Evolutionary conservation across 176 grass and related monocot species (phyloP), one percentile per base, ranked within the genome.

Genomic region (Oropetium thomaeum): DNA sequence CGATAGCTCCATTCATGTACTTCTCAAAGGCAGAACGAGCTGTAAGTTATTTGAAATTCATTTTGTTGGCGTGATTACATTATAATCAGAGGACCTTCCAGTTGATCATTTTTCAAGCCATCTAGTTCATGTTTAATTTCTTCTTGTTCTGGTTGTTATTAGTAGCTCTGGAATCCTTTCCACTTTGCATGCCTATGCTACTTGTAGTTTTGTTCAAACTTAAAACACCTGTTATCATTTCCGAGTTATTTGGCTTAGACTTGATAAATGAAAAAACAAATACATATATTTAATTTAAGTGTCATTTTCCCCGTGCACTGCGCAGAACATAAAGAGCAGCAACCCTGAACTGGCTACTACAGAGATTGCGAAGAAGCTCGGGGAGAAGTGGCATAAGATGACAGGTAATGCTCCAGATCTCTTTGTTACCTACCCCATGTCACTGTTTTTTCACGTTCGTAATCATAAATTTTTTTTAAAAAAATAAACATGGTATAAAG

Each of bases 11-110:
- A 19, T 99, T 99, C 58, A 99, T 76, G 95, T 98, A 94, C 72
- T 98, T 94, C 67, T 94, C 91, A 67, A 98, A 92, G 86, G 84
- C 91, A 28, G 95, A 98, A 82, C 81, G 95, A 94, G 84, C 79
- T 51, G 95, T 83, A 89, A 90, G 89, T 84, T 65, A 54, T 27
- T 31, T 84, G 11, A 41, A 62, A 20, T 43, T 14, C 40, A 15
- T 52, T 6, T 9, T 65, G 44, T 69, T 62, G 65, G 43, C 9
- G 44, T 54, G 63, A 62, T 0, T 16, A 0, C 25, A 41, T 27
- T 40, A 39, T 58, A 62, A 13, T 31, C 17, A 3, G 35, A 69
- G 17, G 58, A 57, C 15, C 58, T 58, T 23, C 16, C 12, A 76
- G 23, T 32, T 58, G 14, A 15, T 16, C 44, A 55, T 49, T 34